Conservation (phyloP, 2,329 filamentous ascomycete genomes). For the Ilyonectria destructans region DNA sequence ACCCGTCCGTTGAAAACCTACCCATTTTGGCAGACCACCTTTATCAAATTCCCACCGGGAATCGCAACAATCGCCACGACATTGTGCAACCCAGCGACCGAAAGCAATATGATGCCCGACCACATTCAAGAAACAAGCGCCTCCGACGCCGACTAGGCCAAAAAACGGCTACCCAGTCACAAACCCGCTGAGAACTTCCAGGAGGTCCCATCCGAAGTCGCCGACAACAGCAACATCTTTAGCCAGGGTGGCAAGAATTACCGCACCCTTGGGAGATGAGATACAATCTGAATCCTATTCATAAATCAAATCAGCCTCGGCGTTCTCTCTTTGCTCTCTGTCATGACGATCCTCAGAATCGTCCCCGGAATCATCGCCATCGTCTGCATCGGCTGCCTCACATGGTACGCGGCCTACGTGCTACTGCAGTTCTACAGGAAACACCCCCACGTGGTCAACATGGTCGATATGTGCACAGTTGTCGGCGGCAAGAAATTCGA, state of each 20-base stretch:
- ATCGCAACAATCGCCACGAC: conserved; percentile 28
- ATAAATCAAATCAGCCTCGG: conserved; percentile 52
- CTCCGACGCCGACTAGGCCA: conserved; percentile 37
- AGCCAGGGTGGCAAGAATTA: conserved; percentile 48
- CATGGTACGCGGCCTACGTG: conserved; percentile 69
- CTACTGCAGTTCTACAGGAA: conserved; percentile 77
- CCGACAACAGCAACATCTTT: conserved; percentile 45
- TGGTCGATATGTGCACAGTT: conserved; percentile 77
- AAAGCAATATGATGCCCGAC: conserved; percentile 15
- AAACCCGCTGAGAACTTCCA: conserved; percentile 35
- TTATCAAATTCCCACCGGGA: too few species aligned
- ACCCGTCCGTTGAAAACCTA: too few species aligned
- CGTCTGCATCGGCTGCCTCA: conserved; percentile 74
- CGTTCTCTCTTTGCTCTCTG: conserved; percentile 78
- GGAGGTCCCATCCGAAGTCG: conserved; percentile 32
- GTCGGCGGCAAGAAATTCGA: conserved; percentile 52
- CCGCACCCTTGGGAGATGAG: conserved; percentile 47
- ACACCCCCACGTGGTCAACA: conserved; percentile 78
- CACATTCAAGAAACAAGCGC: conserved; percentile 29
- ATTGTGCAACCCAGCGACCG: conserved; percentile 31
- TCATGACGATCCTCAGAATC: conserved; percentile 76
- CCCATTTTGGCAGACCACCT: too few species aligned
- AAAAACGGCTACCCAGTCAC: conserved; percentile 9
- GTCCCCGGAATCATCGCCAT: conserved; percentile 79
- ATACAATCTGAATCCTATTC: conserved; percentile 46